Evolutionary conservation across 305 asterid species (phyloP).

Genomic region (Coffea humblotiana): DNA sequence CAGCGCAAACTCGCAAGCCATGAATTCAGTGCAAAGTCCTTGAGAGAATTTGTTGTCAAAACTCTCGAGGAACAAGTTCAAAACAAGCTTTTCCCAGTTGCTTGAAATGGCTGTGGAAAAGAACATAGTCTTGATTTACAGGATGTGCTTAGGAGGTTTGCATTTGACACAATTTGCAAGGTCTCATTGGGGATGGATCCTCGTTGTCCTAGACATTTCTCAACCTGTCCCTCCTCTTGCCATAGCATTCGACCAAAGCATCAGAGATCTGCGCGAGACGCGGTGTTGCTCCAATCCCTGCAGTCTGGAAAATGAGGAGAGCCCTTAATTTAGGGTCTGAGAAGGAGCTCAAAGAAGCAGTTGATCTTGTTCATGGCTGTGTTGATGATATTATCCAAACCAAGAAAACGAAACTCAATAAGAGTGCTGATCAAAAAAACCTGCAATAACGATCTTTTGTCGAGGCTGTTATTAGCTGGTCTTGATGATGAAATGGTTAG

Average conservation of each 20-base stretch:
- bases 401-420: conserved; percentile 30
- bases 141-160: conserved; percentile 57
- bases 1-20: conserved; percentile 65
- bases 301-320: conserved; percentile 59
- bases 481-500: conserved; percentile 23
- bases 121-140: conserved; percentile 39
- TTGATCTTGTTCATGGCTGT: conserved; percentile 41
- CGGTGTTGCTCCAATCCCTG: conserved; percentile 48
- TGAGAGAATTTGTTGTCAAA: conserved; percentile 49
- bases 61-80: conserved; percentile 44
- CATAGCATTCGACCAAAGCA: conserved; percentile 55
- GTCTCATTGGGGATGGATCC: conserved; percentile 66
- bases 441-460: conserved; percentile 35
- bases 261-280: conserved; percentile 60
- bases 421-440: conserved; percentile 12
- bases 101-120: conserved; percentile 20
- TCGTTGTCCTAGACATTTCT: conserved; percentile 38
- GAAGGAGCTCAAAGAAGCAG: conserved; percentile 46
- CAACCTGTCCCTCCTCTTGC: conserved; percentile 46
- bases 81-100: conserved; percentile 51
- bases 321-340: conserved; percentile 59
- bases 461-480: conserved; percentile 23
- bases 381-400: conserved; percentile 46
- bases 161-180: conserved; percentile 60
- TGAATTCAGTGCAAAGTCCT: conserved; percentile 53